phyloP scores from a whole-genome alignment of 805 yeast genomes.

The Yarrowia keelungensis region DNA sequence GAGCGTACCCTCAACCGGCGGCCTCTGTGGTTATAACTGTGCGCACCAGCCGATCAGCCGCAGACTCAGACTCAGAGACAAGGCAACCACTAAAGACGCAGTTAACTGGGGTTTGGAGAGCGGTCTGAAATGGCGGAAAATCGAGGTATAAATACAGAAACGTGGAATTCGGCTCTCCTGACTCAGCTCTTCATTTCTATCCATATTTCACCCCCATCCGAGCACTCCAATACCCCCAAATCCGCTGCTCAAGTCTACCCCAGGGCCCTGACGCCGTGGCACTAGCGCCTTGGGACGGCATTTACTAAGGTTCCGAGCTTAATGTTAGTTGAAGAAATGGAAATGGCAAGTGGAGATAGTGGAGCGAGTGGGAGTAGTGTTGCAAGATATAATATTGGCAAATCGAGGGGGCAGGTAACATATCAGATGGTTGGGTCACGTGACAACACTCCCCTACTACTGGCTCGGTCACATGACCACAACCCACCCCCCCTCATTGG shows the following conservation, averaged over 20 bases:
- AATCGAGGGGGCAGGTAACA: no score
- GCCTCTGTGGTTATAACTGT: conserved; percentile 27
- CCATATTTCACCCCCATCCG: no score
- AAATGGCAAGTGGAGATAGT: conserved; percentile 23
- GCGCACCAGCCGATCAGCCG: conserved; percentile 34
- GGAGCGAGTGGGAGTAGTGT: neutral
- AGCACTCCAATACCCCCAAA: no score
- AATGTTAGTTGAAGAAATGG: conserved; percentile 8
- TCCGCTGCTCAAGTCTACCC: neutral
- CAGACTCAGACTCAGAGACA: conserved; percentile 29
- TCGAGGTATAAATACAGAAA: no score
- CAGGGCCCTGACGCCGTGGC: conserved; percentile 39
- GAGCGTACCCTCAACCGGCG: neutral
- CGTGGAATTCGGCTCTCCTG: no score
- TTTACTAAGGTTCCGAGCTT: conserved; percentile 34
- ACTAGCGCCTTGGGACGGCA: conserved; percentile 39
- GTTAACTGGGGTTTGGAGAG: neutral
- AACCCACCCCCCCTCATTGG: neutral
- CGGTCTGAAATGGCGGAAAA: no score
- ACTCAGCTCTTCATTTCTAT: no score
- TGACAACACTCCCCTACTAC: neutral
- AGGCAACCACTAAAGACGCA: conserved; percentile 35
- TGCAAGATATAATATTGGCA: no score
- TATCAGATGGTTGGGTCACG: neutral
- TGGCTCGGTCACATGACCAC: no score